Conservation (phyloP, 2,329 filamentous ascomycete genomes). For the Aspergillus novoparasiticus region DNA sequence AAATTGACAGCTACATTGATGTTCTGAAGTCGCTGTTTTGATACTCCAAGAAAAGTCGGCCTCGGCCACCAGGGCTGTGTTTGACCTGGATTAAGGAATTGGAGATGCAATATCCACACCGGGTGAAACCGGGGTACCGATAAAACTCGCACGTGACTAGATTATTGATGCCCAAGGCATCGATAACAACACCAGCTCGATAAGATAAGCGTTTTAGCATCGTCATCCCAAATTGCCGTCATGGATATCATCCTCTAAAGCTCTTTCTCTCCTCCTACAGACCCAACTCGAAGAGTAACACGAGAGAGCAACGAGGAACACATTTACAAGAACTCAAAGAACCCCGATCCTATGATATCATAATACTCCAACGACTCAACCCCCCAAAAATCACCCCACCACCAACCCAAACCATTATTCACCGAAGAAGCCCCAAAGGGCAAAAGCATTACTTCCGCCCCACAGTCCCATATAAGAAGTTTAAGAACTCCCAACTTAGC, state of each 20-base stretch:
- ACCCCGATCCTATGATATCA: neutral
- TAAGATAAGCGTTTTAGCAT: neutral
- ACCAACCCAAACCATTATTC: neutral
- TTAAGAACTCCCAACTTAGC: neutral
- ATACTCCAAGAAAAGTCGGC: neutral
- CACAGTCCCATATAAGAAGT: slow-evolving; percentile 5
- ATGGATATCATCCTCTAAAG: too few species aligned
- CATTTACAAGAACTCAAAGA: rapidly evolving
- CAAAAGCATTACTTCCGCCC: neutral
- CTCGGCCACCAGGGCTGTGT: neutral
- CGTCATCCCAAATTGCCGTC: neutral
- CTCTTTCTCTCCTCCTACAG: neutral
- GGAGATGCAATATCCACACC: neutral
- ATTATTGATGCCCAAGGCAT: neutral
- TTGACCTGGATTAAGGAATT: neutral
- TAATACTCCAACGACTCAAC: neutral
- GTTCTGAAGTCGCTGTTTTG: neutral
- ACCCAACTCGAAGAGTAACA: neutral
- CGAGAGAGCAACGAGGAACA: neutral
- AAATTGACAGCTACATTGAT: neutral
- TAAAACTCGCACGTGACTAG: neutral
- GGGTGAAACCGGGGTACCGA: neutral
- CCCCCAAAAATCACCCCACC: neutral
- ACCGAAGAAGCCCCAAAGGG: slow-evolving; percentile 6
- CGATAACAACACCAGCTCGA: neutral